phyloP scores from a whole-genome alignment of 305 asterid genomes.

The Rubia peregrina region DNA sequence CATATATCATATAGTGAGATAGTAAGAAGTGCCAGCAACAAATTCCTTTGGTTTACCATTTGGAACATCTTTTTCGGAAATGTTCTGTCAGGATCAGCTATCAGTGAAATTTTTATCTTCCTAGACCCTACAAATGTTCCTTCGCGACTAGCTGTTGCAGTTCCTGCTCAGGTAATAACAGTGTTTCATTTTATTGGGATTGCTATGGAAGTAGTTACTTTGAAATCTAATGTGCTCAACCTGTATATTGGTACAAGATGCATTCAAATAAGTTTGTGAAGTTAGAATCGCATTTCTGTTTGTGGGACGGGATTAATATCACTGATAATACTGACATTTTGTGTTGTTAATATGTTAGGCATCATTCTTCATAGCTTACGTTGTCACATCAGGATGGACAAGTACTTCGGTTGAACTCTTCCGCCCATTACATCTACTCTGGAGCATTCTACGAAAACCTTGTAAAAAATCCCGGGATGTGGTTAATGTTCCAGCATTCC shows the following conservation, averaged over 20 bases:
- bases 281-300: background rate
- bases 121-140: slow-evolving; percentile 23
- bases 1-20: slow-evolving; percentile 29
- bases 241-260: background rate
- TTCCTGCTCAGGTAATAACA: slow-evolving; percentile 28
- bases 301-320: background rate
- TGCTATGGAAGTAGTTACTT: background rate
- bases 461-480: slow-evolving; percentile 14
- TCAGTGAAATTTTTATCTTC: slow-evolving; percentile 18
- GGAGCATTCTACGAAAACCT: slow-evolving; percentile 19
- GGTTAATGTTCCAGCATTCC: slow-evolving; percentile 23
- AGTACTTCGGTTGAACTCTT: slow-evolving; percentile 32
- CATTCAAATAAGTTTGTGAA: background rate
- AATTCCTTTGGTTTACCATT: slow-evolving; percentile 26
- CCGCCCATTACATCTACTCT: slow-evolving; percentile 27
- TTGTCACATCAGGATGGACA: slow-evolving; percentile 42
- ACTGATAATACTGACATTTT: background rate
- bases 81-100: slow-evolving; percentile 30
- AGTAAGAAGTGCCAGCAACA: slow-evolving; percentile 33
- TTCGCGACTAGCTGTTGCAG: slow-evolving; percentile 27
- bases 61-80: slow-evolving; percentile 35
- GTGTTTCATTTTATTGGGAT: background rate
- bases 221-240: background rate
- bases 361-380: slow-evolving; percentile 35
- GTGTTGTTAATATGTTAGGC: slow-evolving; percentile 22